Conservation (phyloP, 495 filamentous ascomycete species). For the Tuber calosporum region DNA sequence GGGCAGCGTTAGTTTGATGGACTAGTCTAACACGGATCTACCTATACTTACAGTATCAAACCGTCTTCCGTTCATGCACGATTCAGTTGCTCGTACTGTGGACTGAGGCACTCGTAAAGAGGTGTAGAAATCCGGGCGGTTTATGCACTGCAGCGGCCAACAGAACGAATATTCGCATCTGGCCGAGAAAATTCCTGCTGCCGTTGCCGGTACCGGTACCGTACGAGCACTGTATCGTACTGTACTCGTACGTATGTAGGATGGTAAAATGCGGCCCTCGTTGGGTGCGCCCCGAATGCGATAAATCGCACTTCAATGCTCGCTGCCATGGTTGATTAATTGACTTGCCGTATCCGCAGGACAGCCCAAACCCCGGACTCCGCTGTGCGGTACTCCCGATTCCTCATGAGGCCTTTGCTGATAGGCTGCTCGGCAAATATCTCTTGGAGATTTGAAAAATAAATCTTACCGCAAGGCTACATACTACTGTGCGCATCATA, state of each 20-base stretch:
- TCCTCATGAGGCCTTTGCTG: not conserved
- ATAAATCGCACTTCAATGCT: not conserved
- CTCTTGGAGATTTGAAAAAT: constrained; percentile 1
- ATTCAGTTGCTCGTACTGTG: not conserved
- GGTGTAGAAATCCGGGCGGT: not conserved
- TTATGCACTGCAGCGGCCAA: not conserved
- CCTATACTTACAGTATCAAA: not conserved
- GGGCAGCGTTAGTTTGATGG: not conserved
- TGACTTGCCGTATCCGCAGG: not conserved
- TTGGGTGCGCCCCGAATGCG: not conserved
- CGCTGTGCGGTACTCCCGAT: not conserved
- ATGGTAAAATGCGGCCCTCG: not conserved
- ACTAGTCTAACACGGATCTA: not conserved
- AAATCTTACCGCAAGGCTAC: constrained; percentile 4
- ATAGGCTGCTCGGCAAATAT: not conserved
- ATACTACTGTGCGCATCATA: not conserved
- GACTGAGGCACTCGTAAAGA: no score
- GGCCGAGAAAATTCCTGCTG: not conserved
- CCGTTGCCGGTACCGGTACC: not conserved
- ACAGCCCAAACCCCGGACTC: not conserved
- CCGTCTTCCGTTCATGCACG: not conserved
- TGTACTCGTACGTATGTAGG: no score
- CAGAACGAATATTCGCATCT: not conserved
- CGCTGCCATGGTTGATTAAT: not conserved
- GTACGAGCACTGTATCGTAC: no score